Evolutionary conservation across 345 rosid genomes (phyloP), one percentile per base, ranked within the genome.

Genomic region (Eucalyptus grandis): DNA sequence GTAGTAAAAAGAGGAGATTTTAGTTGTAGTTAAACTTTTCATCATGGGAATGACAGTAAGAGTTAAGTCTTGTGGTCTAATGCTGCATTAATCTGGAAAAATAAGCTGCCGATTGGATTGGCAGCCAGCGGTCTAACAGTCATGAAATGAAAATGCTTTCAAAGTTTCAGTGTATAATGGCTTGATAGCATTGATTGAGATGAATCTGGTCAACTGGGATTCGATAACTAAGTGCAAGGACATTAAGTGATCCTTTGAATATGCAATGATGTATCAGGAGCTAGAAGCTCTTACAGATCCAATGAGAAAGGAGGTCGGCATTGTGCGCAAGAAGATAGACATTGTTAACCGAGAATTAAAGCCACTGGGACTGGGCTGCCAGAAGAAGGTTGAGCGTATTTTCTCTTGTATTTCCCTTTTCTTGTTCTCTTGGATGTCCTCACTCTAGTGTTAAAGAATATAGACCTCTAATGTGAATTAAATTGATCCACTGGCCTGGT

Each of bases 281-380:
- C 96, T 96, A 72, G 97, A 95, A 89, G 91, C 91, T n/a, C 92
- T 96, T 40, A 87, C 93, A n/a, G 98, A 96, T 95, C 98, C 98
- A 30, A 90, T 92, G 95, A 92, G 94, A 91, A 96, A 94, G 91
- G 97, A 96, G 14, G 94, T 96, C 53, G 89, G 94, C 3, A 9
- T 90, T 14, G 89, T 95, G 15, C 90, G 98, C 3, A 96, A 94
- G 92, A 95, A 67, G 92, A 94, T 96, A 10, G 97, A 95, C 83
- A 56, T 88, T 2, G 88, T 91, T 60, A 94, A 94, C 89, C 90
- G 89, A 47, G 98, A 95, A 69, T 60, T 96, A 89, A 94, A 92
- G 92, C 94, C 97, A 7, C 88, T 96, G 58, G 97, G 97, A 7
- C 90, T 87, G 49, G 92, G 88, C 91, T 94, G 96, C 91, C 96